phyloP scores from a whole-genome alignment of 768 basidiomycete genomes.

The Pulveroboletus sp. region DNA sequence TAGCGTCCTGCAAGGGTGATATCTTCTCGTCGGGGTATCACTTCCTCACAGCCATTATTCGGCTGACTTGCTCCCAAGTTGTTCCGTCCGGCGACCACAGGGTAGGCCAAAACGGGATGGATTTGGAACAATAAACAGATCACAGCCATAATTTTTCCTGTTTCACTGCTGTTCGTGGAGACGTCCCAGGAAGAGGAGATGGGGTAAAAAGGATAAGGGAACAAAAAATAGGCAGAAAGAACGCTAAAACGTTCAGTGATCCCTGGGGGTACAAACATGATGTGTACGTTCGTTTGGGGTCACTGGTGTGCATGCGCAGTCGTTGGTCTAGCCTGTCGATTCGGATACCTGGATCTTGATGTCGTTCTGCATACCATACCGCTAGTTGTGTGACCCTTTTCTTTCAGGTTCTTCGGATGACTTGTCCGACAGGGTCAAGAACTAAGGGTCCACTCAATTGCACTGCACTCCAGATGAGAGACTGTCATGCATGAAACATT shows the following conservation, averaged over 20 bases:
- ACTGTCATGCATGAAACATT: not conserved
- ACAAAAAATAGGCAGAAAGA: no score
- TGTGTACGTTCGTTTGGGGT: no score
- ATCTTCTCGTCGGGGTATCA: not conserved
- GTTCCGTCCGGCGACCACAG: not conserved
- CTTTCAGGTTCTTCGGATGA: not conserved
- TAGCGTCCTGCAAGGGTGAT: not conserved
- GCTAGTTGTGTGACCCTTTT: no score
- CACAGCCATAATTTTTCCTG: no score
- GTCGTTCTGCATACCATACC: not conserved
- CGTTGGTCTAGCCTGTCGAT: not conserved
- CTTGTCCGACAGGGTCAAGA: not conserved
- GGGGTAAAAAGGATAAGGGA: no score
- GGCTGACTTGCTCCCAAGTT: no score
- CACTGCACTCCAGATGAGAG: not conserved
- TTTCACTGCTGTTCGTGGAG: not conserved
- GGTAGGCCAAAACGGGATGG: not conserved
- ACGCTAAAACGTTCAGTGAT: no score
- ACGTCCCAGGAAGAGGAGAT: not conserved
- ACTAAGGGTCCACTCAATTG: not conserved
- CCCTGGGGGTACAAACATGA: no score
- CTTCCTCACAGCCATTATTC: not conserved
- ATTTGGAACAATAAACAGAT: not conserved
- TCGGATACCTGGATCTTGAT: not conserved
- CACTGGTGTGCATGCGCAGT: no score